Evolutionary conservation across 2,329 filamentous ascomycete species (phyloP).

Genomic region (Monosporascus sp.): DNA sequence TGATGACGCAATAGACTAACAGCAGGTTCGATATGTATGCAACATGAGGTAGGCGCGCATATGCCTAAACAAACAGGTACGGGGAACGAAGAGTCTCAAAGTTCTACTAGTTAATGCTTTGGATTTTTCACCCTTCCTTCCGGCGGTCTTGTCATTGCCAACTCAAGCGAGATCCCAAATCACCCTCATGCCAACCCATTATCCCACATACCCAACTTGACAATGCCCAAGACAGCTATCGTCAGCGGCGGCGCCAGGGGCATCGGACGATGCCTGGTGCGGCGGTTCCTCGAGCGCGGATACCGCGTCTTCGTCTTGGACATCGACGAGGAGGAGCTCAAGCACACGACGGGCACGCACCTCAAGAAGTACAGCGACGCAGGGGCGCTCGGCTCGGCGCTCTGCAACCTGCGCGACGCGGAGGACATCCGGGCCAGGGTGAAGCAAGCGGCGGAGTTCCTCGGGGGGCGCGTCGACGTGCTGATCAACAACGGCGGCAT

Average conservation of each 20-base stretch:
- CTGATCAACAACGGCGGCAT: slow-evolving; percentile 36
- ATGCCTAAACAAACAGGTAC: too few relatives aligned
- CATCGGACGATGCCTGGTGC: slow-evolving; percentile 39
- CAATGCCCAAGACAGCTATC: slow-evolving; percentile 2
- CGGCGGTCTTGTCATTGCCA: too few relatives aligned
- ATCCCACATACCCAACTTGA: too few relatives aligned
- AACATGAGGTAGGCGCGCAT: too few relatives aligned
- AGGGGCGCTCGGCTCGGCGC: slow-evolving; percentile 26
- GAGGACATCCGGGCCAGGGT: slow-evolving; percentile 30
- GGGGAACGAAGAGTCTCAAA: too few relatives aligned
- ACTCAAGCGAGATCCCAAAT: too few relatives aligned
- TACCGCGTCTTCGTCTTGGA: slow-evolving; percentile 41
- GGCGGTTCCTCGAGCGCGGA: slow-evolving; percentile 35
- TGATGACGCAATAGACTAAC: too few relatives aligned
- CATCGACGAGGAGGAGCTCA: slow-evolving; percentile 34
- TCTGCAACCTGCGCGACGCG: slow-evolving; percentile 37
- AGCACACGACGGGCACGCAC: slow-evolving; percentile 28
- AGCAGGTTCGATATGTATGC: too few relatives aligned
- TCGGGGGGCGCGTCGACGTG: slow-evolving; percentile 32
- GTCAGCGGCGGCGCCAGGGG: slow-evolving; percentile 34
- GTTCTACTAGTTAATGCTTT: too few relatives aligned
- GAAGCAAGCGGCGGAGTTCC: slow-evolving; percentile 28
- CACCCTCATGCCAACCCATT: too few relatives aligned
- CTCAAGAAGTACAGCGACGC: slow-evolving; percentile 22
- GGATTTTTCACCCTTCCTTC: too few relatives aligned